Conservation (phyloP, 169 alveolate species). For the Neospora caninum region DNA sequence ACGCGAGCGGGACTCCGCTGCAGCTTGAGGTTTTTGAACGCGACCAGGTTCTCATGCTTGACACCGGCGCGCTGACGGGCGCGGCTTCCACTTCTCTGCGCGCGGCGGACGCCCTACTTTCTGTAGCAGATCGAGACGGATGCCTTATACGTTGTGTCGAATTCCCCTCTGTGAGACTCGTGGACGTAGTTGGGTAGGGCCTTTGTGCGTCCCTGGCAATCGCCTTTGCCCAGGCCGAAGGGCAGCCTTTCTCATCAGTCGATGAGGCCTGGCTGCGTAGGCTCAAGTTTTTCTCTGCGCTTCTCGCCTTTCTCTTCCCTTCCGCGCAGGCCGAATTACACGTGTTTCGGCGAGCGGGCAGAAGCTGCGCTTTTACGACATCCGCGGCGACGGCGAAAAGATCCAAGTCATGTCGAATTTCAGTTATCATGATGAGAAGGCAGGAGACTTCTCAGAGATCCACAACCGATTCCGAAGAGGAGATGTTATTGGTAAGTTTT, state of each 20-base stretch:
- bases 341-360: slow-evolving; percentile 88
- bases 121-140: no score
- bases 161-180: no score
- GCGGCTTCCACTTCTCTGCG: background rate
- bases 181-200: no score
- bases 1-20: background rate
- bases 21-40: background rate
- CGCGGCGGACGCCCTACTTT: no score
- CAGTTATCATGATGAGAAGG: slow-evolving; percentile 65
- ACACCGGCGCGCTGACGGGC: background rate
- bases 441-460: slow-evolving; percentile 71
- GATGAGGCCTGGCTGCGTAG: no score
- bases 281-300: no score
- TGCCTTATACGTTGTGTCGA: no score
- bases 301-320: no score
- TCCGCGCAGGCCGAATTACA: slow-evolving; percentile 86
- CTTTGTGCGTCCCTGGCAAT: no score
- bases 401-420: slow-evolving; percentile 87
- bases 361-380: slow-evolving; percentile 90
- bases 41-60: background rate
- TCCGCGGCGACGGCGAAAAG: slow-evolving; percentile 87
- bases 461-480: slow-evolving; percentile 66
- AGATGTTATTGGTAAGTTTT: slow-evolving; percentile 49
- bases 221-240: no score
- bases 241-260: no score